A percentile compares a stretch with the other conserved stretches of the same genome.
These are phyloP conservation scores for Teunomyces gatunensis DNA, from an alignment of 805 yeast species.

Conservation along the genomic window DNA sequence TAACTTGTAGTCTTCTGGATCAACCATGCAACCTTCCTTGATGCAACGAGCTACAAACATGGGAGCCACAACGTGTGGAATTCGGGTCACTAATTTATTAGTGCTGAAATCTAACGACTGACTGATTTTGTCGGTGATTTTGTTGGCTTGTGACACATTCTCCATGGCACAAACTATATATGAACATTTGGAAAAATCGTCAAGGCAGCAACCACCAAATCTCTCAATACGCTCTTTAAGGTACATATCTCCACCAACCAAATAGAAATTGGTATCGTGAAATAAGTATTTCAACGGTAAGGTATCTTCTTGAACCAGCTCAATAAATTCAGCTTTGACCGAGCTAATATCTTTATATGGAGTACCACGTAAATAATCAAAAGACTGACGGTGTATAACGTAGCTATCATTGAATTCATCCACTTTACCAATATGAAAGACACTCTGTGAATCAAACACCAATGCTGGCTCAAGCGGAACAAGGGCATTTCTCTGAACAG, in stretches of 20 bases:
- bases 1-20: slow-evolving; percentile 28
- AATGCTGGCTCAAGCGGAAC: slow-evolving; percentile 63
- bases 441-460: slow-evolving; percentile 42
- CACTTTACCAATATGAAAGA: slow-evolving; percentile 25
- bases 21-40: slow-evolving; percentile 21
- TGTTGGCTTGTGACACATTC: slow-evolving; percentile 8
- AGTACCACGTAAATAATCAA: slow-evolving; percentile 6
- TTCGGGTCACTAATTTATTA: slow-evolving; percentile 10
- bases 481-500: slow-evolving; percentile 42
- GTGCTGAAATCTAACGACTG: slow-evolving; percentile 10
- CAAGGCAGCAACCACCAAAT: slow-evolving; percentile 41
- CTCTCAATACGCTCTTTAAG: slow-evolving; percentile 31
- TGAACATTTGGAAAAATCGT: slow-evolving; percentile 26
- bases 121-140: slow-evolving; percentile 15
- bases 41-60: slow-evolving; percentile 32
- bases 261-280: slow-evolving; percentile 28
- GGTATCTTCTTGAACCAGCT: slow-evolving; percentile 8
- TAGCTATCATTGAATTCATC: slow-evolving; percentile 69
- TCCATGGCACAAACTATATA: slow-evolving; percentile 32
- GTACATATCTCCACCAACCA: slow-evolving; percentile 18
- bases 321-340: slow-evolving; percentile 9
- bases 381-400: slow-evolving; percentile 23
- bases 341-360: slow-evolving; percentile 11
- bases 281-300: slow-evolving; percentile 34
- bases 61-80: slow-evolving; percentile 37